Conservation (phyloP, 2,329 filamentous ascomycete species). For the Penicillium sp. region DNA sequence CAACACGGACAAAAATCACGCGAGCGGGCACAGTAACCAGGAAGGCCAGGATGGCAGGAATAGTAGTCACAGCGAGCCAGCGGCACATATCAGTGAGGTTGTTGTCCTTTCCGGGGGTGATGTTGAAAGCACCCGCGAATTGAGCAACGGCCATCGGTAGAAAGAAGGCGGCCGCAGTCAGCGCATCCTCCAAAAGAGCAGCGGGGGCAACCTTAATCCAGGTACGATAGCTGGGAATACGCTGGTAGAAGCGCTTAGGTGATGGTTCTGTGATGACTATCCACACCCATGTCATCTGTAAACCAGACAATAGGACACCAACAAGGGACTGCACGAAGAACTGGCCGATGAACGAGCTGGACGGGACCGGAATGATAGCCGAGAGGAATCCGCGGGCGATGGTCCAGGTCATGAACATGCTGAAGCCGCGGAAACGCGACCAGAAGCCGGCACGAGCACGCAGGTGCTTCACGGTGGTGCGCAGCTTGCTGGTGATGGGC, state of each 20-base stretch:
- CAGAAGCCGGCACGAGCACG: conserved; percentile 63
- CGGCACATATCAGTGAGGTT: conserved; percentile 35
- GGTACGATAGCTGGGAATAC: conserved; percentile 66
- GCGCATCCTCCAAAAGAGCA: conserved; percentile 61
- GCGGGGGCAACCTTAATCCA: conserved; percentile 72
- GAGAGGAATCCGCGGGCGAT: conserved; percentile 50
- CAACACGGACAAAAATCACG: conserved; percentile 77
- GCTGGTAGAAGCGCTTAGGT: conserved; percentile 64
- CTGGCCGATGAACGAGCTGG: conserved; percentile 44
- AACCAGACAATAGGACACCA: conserved; percentile 63
- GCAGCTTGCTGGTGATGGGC: conserved; percentile 64
- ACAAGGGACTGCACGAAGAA: conserved; percentile 58
- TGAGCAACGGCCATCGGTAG: conserved; percentile 49
- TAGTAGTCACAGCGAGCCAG: conserved; percentile 33
- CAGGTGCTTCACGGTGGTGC: conserved; percentile 62
- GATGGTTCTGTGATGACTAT: conserved; percentile 75
- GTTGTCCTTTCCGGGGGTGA: conserved; percentile 24
- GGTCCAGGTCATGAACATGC: conserved; percentile 50
- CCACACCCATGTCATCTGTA: conserved; percentile 81
- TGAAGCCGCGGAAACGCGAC: conserved; percentile 69
- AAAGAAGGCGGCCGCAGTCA: conserved; percentile 50
- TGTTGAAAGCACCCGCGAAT: conserved; percentile 43
- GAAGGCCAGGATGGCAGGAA: conserved; percentile 53
- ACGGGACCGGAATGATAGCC: conserved; percentile 33
- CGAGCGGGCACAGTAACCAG: conserved; percentile 73